Conservation (phyloP, 345 rosid genomes). For the Gossypium raimondii region DNA sequence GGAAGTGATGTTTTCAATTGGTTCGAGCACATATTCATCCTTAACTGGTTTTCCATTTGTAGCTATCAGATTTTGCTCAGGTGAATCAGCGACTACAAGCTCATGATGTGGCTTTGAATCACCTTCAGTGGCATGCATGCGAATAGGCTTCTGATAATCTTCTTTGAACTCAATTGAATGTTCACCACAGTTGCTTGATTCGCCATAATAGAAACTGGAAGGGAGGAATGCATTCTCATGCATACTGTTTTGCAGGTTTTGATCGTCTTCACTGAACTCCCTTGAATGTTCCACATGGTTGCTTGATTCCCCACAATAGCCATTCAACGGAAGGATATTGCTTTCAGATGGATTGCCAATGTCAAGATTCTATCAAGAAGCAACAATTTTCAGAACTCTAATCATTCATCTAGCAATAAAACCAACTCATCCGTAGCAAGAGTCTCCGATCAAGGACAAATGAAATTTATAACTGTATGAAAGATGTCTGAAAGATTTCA, state of each 20-base stretch:
- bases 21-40: slow-evolving; percentile 36
- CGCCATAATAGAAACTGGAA: slow-evolving; percentile 48
- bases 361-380: slow-evolving; percentile 8
- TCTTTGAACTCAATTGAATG: slow-evolving; percentile 34
- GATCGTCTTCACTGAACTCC: slow-evolving; percentile 41
- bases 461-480: neutral
- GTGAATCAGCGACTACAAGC: slow-evolving; percentile 31
- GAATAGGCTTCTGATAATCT: slow-evolving; percentile 46
- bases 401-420: neutral
- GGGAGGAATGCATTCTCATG: slow-evolving; percentile 42
- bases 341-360: neutral
- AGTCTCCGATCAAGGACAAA: neutral
- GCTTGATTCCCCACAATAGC: slow-evolving; percentile 7
- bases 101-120: slow-evolving; percentile 29
- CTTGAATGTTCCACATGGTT: slow-evolving; percentile 40
- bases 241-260: slow-evolving; percentile 33
- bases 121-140: slow-evolving; percentile 25
- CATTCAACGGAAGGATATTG: neutral
- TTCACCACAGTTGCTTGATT: slow-evolving; percentile 45
- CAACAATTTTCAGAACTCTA: neutral
- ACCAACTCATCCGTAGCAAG: neutral
- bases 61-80: slow-evolving; percentile 37
- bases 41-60: slow-evolving; percentile 33
- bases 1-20: slow-evolving; percentile 33
- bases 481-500: neutral